phyloP scores from a whole-genome alignment of 2,329 filamentous ascomycete genomes.

The Acrocalymma vagum region DNA sequence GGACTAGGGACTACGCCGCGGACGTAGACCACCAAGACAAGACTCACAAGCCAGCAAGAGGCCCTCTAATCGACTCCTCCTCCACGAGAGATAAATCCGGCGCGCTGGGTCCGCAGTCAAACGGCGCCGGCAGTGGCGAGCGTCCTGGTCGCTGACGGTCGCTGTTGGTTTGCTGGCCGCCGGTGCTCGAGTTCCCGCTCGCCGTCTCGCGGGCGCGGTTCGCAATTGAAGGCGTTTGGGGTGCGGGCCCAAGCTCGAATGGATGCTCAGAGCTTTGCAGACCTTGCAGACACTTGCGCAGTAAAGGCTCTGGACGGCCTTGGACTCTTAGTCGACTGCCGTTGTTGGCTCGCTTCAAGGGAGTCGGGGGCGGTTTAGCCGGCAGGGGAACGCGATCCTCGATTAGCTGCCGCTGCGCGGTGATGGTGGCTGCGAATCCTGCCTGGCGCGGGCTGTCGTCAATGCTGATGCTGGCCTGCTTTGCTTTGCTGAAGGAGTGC shows the following conservation, averaged over 20 bases:
- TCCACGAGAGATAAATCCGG: too few relatives aligned
- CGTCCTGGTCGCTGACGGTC: constrained; percentile 32
- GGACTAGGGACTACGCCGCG: too few relatives aligned
- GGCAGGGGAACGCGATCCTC: constrained; percentile 45
- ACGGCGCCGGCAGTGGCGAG: constrained; percentile 38
- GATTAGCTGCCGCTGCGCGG: constrained; percentile 47
- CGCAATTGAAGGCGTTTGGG: constrained; percentile 16
- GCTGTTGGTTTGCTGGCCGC: constrained; percentile 16
- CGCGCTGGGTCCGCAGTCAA: constrained; percentile 31
- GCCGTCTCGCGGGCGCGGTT: constrained; percentile 16
- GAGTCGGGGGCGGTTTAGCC: constrained; percentile 47
- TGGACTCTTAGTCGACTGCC: constrained; percentile 34
- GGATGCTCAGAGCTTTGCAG: too few relatives aligned
- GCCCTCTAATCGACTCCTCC: too few relatives aligned
- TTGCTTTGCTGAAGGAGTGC: constrained; percentile 23
- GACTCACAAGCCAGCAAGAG: too few relatives aligned
- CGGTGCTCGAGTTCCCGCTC: constrained; percentile 16
- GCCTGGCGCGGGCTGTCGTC: too few relatives aligned
- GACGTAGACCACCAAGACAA: too few relatives aligned
- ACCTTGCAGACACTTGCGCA: too few relatives aligned
- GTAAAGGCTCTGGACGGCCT: constrained; percentile 23
- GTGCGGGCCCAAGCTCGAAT: constrained; percentile 22
- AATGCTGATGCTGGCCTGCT: constrained; percentile 31
- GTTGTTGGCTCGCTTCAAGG: constrained; percentile 49
- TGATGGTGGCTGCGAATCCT: constrained; percentile 34